Evolutionary conservation across 2,329 filamentous ascomycete genomes (phyloP).

Genomic region (Sporothrix pallida): DNA sequence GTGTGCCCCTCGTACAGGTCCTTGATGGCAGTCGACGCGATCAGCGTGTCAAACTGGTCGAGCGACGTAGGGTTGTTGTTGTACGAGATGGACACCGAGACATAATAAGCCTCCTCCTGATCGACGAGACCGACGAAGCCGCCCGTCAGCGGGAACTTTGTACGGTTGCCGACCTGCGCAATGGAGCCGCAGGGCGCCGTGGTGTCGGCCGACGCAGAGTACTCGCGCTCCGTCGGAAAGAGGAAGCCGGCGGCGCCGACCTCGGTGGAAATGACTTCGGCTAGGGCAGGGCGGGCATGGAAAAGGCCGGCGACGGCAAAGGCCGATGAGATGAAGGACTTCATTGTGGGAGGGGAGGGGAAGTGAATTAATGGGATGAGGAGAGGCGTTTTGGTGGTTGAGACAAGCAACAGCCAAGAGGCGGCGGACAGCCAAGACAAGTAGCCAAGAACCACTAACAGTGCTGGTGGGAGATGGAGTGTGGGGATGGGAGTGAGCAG

Average conservation of each 20-base stretch:
- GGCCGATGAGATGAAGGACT: constrained; percentile 4
- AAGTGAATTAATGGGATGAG: background rate
- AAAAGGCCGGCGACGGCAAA: constrained; percentile 1
- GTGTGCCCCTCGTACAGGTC: constrained; percentile 46
- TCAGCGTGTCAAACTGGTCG: constrained; percentile 44
- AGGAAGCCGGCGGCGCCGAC: constrained; percentile 62
- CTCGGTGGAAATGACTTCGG: constrained; percentile 40
- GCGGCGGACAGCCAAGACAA: constrained; percentile 3
- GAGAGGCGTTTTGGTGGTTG: background rate
- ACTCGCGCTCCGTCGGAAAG: constrained; percentile 59
- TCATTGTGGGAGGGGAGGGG: background rate
- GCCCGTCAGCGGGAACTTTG: constrained; percentile 54
- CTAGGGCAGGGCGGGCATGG: background rate
- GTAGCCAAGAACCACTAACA: constrained; percentile 14
- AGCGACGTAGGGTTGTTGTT: constrained; percentile 46
- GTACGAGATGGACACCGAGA: constrained; percentile 39
- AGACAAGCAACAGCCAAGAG: constrained; percentile 24
- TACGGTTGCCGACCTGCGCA: constrained; percentile 53
- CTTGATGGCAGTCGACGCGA: constrained; percentile 39
- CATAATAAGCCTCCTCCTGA: constrained; percentile 33
- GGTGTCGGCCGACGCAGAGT: constrained; percentile 57
- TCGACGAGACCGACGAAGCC: constrained; percentile 34
- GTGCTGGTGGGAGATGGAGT: background rate
- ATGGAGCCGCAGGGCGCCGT: constrained; percentile 58
- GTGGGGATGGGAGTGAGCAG: background rate